Conservation (phyloP, 2,329 filamentous ascomycete genomes). For the Calycina marina region DNA sequence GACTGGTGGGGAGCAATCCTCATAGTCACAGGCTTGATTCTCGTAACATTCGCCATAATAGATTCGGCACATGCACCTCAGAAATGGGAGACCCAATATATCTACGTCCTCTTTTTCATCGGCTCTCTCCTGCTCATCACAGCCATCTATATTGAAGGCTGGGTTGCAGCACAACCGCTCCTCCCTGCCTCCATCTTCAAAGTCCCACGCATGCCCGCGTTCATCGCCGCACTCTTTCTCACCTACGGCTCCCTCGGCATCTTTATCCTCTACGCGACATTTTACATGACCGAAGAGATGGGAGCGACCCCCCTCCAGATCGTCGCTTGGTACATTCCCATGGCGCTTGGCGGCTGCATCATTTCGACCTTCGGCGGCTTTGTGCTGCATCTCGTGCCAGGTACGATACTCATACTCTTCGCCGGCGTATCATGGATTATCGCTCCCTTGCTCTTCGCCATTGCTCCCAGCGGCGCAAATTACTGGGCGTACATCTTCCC, state of each 20-base stretch:
- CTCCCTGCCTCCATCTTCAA: constrained; percentile 54
- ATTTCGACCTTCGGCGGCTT: constrained; percentile 46
- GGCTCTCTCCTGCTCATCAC: constrained; percentile 42
- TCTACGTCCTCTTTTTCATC: constrained; percentile 46
- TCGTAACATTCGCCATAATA: constrained; percentile 61
- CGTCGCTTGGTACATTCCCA: constrained; percentile 47
- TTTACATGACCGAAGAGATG: constrained; percentile 45
- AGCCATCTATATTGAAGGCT: constrained; percentile 57
- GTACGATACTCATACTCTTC: constrained; percentile 35
- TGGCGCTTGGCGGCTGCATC: constrained; percentile 52
- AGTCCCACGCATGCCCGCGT: constrained; percentile 49
- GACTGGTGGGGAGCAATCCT: constrained; percentile 50
- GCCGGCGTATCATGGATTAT: constrained; percentile 37
- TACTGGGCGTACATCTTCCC: constrained; percentile 63
- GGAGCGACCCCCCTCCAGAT: constrained; percentile 36
- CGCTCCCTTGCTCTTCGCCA: constrained; percentile 37
- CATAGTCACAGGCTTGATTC: constrained; percentile 46
- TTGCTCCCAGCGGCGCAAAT: constrained; percentile 27
- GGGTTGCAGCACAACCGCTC: constrained; percentile 51
- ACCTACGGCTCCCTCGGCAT: constrained; percentile 52
- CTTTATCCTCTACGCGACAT: constrained; percentile 51
- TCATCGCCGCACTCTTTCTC: constrained; percentile 46
- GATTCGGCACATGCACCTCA: constrained; percentile 51
- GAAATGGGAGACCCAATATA: constrained; percentile 57
- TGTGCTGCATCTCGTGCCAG: constrained; percentile 38